Base-by-base conservation (phyloP, 2,329 filamentous ascomycete genomes). In the Ophiostoma quercus region DNA sequence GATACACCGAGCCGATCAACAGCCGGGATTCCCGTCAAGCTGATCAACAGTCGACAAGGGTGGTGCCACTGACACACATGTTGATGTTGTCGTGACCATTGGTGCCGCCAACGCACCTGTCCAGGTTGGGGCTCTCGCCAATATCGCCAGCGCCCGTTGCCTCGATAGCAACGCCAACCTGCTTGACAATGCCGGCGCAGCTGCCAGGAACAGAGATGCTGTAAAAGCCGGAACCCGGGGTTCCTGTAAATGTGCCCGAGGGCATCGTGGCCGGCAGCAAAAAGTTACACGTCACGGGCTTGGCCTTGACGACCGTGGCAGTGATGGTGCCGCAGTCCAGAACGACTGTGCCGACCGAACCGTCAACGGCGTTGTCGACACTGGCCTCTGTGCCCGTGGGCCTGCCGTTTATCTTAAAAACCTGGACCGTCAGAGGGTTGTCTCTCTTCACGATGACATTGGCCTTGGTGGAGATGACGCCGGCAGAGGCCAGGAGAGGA, bases 121-220 rank as follows among this genome's bases (percentile, higher is more conserved):
- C 60, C 29, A 63, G 60, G 60, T 63, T 63, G 12, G 25, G 60
- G 14, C 60, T 63, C 60, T 63, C 60, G 25, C 60, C 60, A 63
- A 63, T 63, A 11, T 63, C 60, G 60, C 29, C 60, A 63, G 60
- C 60, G 3, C 60, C 60, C 3, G 60, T 63, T 34, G 60, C 60
- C 29, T 63, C 29, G 9, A 63, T 63, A 34, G 9, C 6, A 37
- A 63, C 29, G 1, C 29, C 29, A 25, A 57, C 19, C 9, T 57
- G 22, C 51, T 25, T n/a, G 8, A 57, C 11, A n/a, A 25, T 25
- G 3, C 51, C 51, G 7, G 51, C n/a, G 11, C 22, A 25, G 51
- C 51, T 57, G 51, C 51, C 51, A 29, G 51, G 51, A 11, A 57
- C 51, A 2, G 51, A 57, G 22, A 57, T 57, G 51, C n/a, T 57